Base-by-base conservation (phyloP, 768 basidiomycete genomes). In the Lactarius hengduanensis region DNA sequence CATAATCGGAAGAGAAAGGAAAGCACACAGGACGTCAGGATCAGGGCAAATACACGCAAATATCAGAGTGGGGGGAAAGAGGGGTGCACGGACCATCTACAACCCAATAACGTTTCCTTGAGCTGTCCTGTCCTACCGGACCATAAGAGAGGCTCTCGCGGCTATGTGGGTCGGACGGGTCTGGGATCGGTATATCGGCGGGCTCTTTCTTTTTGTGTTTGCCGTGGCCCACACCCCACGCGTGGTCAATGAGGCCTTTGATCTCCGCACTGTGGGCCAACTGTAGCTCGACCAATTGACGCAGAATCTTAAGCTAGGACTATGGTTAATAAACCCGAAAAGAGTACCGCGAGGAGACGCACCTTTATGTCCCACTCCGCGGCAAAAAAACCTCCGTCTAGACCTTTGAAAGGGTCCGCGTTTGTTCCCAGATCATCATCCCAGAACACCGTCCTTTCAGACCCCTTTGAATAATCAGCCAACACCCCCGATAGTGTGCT, bases 351-450 rank as follows among this genome's bases (percentile, higher is more conserved):
- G 69, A 71, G 70, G 61, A 74, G 62, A 68, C 87, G 69, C 73
- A 92, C 92, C 79, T 93, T 94, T 75, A 89, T 81, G 75, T 86
- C 84, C 92, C 92, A 94, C 71, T 83, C 80, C n/a, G 89, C 84
- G 59, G 84, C 80, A 76, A 91, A 94, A 78, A 94, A 90, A 38
- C 89, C 90, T n/a, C 83, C 84, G 63, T 86, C 82, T 64, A 87
- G 75, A 61, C 77, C 78, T 62, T 81, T 79, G 72, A 94, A 88
- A 16, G 92, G 92, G 76, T 93, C 88, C 73, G 88, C 78, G 72
- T 94, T 93, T 70, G 73, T 80, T 67, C 81, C 81, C 43, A 81
- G 72, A 57, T 85, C 82, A 43, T 92, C 90, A 72, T 91, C 81
- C 92, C 92, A 94, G 73, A 90, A 94, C 41, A 90, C 78, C 40